Evolutionary conservation across 805 yeast species (phyloP), one percentile per base, ranked within the genome.

Genomic region (Pichia nakasei): DNA sequence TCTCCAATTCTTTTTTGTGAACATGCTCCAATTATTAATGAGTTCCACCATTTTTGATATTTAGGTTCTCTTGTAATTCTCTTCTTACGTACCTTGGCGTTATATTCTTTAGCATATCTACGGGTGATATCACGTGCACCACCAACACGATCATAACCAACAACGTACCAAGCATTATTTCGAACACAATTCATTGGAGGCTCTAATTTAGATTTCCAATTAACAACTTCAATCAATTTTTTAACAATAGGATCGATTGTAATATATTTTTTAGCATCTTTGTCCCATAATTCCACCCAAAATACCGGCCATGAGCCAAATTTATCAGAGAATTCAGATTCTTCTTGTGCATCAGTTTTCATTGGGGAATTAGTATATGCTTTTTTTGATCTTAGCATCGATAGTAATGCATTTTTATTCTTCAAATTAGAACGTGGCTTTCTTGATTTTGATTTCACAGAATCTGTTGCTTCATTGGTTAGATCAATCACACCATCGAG

Each of bases 281-380:
- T 73, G 58, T 91, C 89, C 95, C 95, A 91, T 0, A 85, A 96
- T 59, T 93, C 98, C 20, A 80, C 80, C 98, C 98, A 93, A 56
- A 82, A 88, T 0, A 88, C 71, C 0, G 97, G 97, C 54, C 68
- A 82, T 9, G 48, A 45, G 2, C 50, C 50, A 21, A 27, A 38
- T 27, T 43, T 40, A 8, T 40, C 43, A 1, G 31, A 5, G 13
- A 35, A 34, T 17, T 48, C 48, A 18, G 40, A 46, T 18, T 36
- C 42, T 9, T 32, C 21, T 29, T 39, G 21, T 13, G 41, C 37
- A 27, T 37, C 22, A 4, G 43, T 35, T 22, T 41, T 41, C 2
- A 32, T 24, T 1, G 46, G 43, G 7, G 22, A 43, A 38, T 49
- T 50, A 4, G 53, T 43, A 42, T 50, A 56, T 7, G 57, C 31